Percentiles rank a stretch among this genome's conserved stretches.
Evolutionary conservation across 1,284 basidiomycete genomes (phyloP).

Genomic region (Pyrrhoderma noxium): DNA sequence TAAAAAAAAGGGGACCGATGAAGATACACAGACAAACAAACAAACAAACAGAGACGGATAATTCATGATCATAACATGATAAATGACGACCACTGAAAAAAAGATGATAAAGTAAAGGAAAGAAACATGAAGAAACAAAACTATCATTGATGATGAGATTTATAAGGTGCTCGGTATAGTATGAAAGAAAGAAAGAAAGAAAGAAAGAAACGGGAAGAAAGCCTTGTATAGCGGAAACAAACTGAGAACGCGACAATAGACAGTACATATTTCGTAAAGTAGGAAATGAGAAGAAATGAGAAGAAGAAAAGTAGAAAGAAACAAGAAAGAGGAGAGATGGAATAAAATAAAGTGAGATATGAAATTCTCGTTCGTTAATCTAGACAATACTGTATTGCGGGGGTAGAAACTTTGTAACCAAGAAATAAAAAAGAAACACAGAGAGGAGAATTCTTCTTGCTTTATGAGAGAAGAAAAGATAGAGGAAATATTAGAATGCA

Average conservation of each 20-base stretch:
- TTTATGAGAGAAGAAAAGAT: neutral
- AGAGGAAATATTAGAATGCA: neutral
- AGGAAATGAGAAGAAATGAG: neutral
- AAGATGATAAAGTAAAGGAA: conserved; percentile 27
- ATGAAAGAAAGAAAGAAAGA: too few species aligned
- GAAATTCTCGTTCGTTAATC: neutral
- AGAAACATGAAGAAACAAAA: conserved; percentile 20
- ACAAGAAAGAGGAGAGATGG: neutral
- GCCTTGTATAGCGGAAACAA: too few species aligned
- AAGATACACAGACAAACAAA: conserved; percentile 12
- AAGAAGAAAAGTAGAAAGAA: neutral
- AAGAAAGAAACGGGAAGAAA: too few species aligned
- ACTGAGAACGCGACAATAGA: too few species aligned
- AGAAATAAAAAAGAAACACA: neutral
- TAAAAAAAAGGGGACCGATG: too few species aligned
- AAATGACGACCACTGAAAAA: conserved; percentile 11
- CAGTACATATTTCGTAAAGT: neutral
- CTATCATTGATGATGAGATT: too few species aligned
- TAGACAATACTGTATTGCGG: too few species aligned
- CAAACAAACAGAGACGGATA: conserved; percentile 14
- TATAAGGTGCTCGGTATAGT: too few species aligned
- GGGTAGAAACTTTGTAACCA: neutral
- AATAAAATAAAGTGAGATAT: neutral
- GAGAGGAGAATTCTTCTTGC: neutral
- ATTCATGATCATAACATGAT: conserved; percentile 19